Evolutionary conservation across 2,329 filamentous ascomycete species (phyloP).

Genomic region (Botryotinia narcissicola): DNA sequence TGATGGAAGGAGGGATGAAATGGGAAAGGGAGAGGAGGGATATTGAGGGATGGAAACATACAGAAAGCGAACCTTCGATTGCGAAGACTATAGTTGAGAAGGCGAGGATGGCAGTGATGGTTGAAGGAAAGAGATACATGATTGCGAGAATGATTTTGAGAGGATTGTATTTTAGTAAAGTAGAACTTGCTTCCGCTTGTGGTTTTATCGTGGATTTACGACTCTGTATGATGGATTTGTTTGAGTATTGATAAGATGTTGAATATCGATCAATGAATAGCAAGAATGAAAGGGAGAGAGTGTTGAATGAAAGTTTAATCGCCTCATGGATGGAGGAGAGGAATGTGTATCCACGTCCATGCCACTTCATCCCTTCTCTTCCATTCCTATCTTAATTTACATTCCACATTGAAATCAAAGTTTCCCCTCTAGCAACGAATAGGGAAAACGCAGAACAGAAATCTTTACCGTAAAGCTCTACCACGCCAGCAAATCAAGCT

Average conservation of each 20-base stretch:
- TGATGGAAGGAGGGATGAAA: not conserved
- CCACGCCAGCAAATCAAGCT: too few species aligned
- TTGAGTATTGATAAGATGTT: not conserved
- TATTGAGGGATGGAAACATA: not conserved
- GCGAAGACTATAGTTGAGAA: not conserved
- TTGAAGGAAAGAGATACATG: not conserved
- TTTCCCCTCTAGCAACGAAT: too few species aligned
- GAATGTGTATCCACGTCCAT: not conserved
- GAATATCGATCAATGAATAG: not conserved
- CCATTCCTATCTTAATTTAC: not conserved
- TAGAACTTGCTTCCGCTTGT: not conserved
- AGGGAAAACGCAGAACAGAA: too few species aligned
- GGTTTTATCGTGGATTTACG: not conserved
- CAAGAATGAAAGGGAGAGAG: not conserved
- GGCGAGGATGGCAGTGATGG: not conserved
- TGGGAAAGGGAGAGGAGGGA: not conserved
- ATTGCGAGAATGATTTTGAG: not conserved
- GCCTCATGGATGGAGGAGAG: not conserved
- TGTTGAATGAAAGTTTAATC: not conserved
- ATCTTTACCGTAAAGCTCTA: too few species aligned
- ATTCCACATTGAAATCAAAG: not conserved
- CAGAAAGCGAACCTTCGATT: not conserved
- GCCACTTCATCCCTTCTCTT: not conserved
- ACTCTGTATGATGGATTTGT: accelerated
- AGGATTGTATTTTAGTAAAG: not conserved